phyloP scores from a whole-genome alignment of 163 green algal genomes.

The Scenedesmus sp. region DNA sequence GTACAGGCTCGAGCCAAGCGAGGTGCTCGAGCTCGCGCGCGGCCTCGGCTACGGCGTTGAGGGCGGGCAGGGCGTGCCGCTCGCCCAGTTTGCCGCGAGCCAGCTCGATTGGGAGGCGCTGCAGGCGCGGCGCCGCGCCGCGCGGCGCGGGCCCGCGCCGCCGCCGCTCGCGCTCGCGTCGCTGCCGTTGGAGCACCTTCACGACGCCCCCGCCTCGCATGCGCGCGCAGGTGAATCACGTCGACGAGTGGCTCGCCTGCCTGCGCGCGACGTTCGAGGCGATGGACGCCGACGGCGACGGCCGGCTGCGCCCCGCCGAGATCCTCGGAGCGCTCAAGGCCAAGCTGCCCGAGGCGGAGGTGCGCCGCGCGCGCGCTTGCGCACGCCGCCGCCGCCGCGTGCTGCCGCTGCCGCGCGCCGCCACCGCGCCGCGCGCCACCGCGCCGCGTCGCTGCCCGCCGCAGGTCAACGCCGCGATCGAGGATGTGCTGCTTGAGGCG shows the following conservation, averaged over 20 bases:
- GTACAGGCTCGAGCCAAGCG: slow-evolving; percentile 65
- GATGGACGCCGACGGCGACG: slow-evolving; percentile 81
- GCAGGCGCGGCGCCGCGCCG: slow-evolving; percentile 49
- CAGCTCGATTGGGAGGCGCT: slow-evolving; percentile 79
- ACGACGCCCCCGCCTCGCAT: background rate
- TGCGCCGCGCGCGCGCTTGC: slow-evolving; percentile 37
- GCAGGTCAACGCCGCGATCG: slow-evolving; percentile 44
- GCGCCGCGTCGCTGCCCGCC: background rate
- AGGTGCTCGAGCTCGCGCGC: slow-evolving; percentile 62
- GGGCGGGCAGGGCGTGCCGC: slow-evolving; percentile 46
- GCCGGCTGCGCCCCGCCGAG: slow-evolving; percentile 74
- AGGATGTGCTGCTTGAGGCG: slow-evolving; percentile 46
- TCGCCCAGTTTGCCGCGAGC: slow-evolving; percentile 72
- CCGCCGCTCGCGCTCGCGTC: no score
- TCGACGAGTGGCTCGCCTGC: slow-evolving; percentile 82
- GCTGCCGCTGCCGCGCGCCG: background rate
- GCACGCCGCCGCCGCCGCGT: background rate
- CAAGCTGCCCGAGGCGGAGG: slow-evolving; percentile 84
- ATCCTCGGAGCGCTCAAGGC: slow-evolving; percentile 89
- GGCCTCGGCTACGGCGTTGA: slow-evolving; percentile 46
- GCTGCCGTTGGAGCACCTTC: background rate
- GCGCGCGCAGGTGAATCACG: slow-evolving; percentile 66
- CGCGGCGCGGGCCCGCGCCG: no score
- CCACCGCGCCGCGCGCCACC: no score
- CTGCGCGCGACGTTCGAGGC: slow-evolving; percentile 74